Evolutionary conservation across 1,284 basidiomycete species (phyloP), one percentile per base, ranked within the genome.

Genomic region (Marasmius fiardii): DNA sequence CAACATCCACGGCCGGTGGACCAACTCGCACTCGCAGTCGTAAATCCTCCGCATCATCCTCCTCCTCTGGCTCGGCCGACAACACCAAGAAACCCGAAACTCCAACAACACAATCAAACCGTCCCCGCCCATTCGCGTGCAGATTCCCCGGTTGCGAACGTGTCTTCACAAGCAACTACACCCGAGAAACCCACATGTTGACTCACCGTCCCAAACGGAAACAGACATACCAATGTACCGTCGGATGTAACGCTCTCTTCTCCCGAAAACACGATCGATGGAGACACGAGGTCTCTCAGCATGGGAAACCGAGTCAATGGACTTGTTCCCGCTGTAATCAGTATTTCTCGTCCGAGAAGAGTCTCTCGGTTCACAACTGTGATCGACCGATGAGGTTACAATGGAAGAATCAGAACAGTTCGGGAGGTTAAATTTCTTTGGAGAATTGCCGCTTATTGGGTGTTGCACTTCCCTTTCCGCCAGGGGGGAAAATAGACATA

Each of bases 301-400:
- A 52, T 28, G 51, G 51, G 11, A 41, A 31, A 20, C 34, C 35
- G 20, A 52, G 34, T 23, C 21, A 52, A 8, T 52, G 51, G 51
- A 41, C 51, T 2, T 52, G 47, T 33, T 31, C 47, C 12, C 47
- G 47, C 4, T 49, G 47, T 31, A 28, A n/a, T n/a, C n/a, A 31
- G 28, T 49, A 49, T 26, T 49, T 49, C 28, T 49, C 47, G n/a
- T 49, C 47, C n/a, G 47, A 49, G 28, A 49, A 49, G 47, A 49
- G 24, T n/a, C 31, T 49, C 14, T 49, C 31, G 26, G 28, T 31
- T n/a, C 47, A 49, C 18, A 33, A 49, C 47, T 49, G 47, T 31
- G 26, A 49, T 31, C 47, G 47, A 1, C 23, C 47, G 28, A 49
- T 31, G 47, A 10, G 31, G 14, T 14, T 49, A 11, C 47, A 33